Conservation (phyloP, 2,329 filamentous ascomycete species). For the Colletotrichum nymphaeae region DNA sequence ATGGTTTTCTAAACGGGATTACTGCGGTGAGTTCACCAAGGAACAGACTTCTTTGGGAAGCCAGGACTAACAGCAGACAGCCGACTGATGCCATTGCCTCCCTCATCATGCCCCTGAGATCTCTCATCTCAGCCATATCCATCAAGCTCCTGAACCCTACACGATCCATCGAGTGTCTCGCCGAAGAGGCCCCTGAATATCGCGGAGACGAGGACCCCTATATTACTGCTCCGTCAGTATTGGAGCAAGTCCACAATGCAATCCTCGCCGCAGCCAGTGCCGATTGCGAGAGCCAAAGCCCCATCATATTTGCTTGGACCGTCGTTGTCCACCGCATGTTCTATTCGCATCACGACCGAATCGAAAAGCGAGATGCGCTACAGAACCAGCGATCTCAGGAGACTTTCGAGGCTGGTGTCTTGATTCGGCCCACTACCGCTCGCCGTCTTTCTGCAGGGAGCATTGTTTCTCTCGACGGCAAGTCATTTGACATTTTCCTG, state of each 20-base stretch:
- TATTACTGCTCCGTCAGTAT: slow-evolving; percentile 74
- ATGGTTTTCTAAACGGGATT: slow-evolving; percentile 76
- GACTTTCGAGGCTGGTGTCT: slow-evolving; percentile 63
- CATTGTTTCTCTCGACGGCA: slow-evolving; percentile 71
- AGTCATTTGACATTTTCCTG: slow-evolving; percentile 69
- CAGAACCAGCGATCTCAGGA: slow-evolving; percentile 70
- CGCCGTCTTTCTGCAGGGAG: slow-evolving; percentile 71
- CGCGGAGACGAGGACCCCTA: slow-evolving; percentile 62
- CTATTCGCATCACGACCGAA: slow-evolving; percentile 69
- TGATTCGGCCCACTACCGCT: slow-evolving; percentile 50
- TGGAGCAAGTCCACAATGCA: slow-evolving; percentile 80
- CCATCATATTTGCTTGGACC: slow-evolving; percentile 85
- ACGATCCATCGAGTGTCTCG: slow-evolving; percentile 65
- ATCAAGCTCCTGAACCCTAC: slow-evolving; percentile 77
- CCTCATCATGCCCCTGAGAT: slow-evolving; percentile 73
- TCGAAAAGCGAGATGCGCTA: slow-evolving; percentile 68
- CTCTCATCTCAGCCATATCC: slow-evolving; percentile 77
- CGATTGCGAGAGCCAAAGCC: slow-evolving; percentile 72
- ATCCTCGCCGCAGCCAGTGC: slow-evolving; percentile 69
- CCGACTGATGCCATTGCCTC: slow-evolving; percentile 56
- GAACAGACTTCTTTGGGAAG: too few relatives aligned
- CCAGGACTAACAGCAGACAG: slow-evolving; percentile 36
- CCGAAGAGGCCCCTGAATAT: slow-evolving; percentile 45
- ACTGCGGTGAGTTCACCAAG: slow-evolving; percentile 58
- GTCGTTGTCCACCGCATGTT: slow-evolving; percentile 79